Conservation (phyloP, 192 early-diverging fungal genomes). For the Podila epigama region DNA sequence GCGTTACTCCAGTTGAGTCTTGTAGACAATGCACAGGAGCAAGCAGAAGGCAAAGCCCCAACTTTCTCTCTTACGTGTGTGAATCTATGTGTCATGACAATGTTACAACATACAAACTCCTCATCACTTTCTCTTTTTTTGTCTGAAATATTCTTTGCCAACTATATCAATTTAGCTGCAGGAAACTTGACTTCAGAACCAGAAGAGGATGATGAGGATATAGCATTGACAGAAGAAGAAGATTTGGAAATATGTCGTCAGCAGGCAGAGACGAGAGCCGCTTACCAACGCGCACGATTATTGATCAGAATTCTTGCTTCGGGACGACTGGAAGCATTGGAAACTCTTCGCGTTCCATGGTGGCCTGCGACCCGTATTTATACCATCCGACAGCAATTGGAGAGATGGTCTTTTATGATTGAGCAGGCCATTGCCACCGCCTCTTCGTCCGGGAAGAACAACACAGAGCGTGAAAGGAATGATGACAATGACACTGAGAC, state of each 20-base stretch:
- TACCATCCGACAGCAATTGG: slow-evolving; percentile 19
- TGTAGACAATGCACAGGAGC: background rate
- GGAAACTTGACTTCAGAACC: background rate
- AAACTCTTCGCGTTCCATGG: slow-evolving; percentile 26
- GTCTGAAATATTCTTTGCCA: background rate
- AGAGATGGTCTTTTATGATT: slow-evolving; percentile 34
- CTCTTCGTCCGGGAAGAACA: background rate
- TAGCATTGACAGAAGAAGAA: slow-evolving; percentile 1
- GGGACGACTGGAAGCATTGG: slow-evolving; percentile 4
- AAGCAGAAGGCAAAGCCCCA: background rate
- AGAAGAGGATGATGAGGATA: background rate
- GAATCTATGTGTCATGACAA: too few relatives aligned
- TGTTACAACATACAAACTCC: too few relatives aligned
- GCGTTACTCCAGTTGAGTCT: slow-evolving; percentile 4
- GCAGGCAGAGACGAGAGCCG: slow-evolving; percentile 8
- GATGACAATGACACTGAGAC: background rate
- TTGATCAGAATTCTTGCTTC: slow-evolving; percentile 13
- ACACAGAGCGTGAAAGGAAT: background rate
- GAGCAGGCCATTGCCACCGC: background rate
- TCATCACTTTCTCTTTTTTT: background rate
- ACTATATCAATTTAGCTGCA: background rate
- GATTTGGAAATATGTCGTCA: slow-evolving; percentile 10
- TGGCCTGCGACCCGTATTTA: slow-evolving; percentile 32
- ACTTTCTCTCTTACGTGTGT: too few relatives aligned
- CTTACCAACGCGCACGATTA: slow-evolving; percentile 13